phyloP scores from a whole-genome alignment of 805 yeast genomes.

The Yueomyces sinensis region DNA sequence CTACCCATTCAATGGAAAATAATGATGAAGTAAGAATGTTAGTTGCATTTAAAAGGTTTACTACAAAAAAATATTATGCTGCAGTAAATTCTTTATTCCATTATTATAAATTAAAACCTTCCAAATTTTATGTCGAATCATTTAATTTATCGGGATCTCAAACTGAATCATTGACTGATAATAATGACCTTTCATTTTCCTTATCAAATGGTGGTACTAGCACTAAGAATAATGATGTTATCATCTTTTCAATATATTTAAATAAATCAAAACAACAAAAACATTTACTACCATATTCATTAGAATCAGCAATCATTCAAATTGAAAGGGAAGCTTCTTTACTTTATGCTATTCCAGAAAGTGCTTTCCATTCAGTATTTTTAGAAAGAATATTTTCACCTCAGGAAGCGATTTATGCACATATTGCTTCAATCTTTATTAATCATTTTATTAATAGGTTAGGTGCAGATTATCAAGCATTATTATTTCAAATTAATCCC shows the following conservation, averaged over 20 bases:
- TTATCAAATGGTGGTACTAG: conserved; percentile 13
- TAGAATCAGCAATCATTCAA: conserved; percentile 71
- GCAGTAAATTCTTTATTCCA: conserved; percentile 78
- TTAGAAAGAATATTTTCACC: conserved; percentile 68
- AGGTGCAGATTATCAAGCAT: conserved; percentile 75
- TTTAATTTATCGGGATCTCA: conserved; percentile 26
- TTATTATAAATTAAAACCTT: conserved; percentile 73
- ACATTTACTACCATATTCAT: conserved; percentile 18
- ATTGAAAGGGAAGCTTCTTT: conserved; percentile 89
- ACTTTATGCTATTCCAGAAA: conserved; percentile 81
- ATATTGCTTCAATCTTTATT: conserved; percentile 82
- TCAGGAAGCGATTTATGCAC: conserved; percentile 91
- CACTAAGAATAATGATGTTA: conserved; percentile 53
- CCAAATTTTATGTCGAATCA: conserved; percentile 89
- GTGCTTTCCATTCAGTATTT: conserved; percentile 63
- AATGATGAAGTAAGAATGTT: conserved; percentile 76
- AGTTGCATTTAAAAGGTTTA: conserved; percentile 73
- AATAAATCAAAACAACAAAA: conserved; percentile 40
- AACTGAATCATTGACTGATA: not conserved
- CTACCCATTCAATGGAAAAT: conserved; percentile 58
- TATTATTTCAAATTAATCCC: conserved; percentile 50
- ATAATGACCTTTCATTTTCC: not conserved
- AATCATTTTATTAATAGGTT: conserved; percentile 89
- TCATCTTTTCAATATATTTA: conserved; percentile 78
- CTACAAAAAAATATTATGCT: conserved; percentile 78